Base-by-base conservation (phyloP, 371 early-diverging fungal genomes). In the Mortierella sp. region DNA sequence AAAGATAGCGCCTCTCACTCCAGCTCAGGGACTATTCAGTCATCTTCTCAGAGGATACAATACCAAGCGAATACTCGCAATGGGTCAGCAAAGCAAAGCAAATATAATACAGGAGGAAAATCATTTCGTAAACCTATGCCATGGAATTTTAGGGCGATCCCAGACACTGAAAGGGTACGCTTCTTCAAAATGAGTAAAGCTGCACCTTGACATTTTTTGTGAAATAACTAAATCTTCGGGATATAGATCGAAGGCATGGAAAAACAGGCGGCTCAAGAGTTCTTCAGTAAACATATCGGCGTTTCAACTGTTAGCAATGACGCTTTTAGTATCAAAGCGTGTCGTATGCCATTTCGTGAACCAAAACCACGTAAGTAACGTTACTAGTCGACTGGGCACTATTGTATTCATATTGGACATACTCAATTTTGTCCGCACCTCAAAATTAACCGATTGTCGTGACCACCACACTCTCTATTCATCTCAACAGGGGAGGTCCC, bases 171-270 rank as follows among this genome's bases (percentile, higher is more conserved):
- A 34, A 66, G 71, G 56, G 76, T 67, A 71, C 10, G 42, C 60
- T 28, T 22, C 28, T 9, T n/a, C n/a, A n/a, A n/a, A n/a, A n/a
- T n/a, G n/a, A 26, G 31, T 13, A 19, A 9, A 9, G 17, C 19
- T 19, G 15, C 13, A n/a, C 19, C 19, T n/a, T 40, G n/a, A n/a
- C n/a, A n/a, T 45, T 1, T 57, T 56, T 45, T 32, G 2, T 28
- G 49, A 15, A 49, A 49, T 9, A 4, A n/a, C 23, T 49, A 5
- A 23, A n/a, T 49, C 49, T 49, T 60, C 4, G 15, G 8, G 22
- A 37, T 15, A 35, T 55, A 77, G 77, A 77, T 77, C 28, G 72
- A 71, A 32, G 64, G 49, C 8, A 29, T 68, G 15, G 77, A 77
- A 31, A 72, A 67, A 19, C 29, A 47, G n/a, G 59, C 59, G 1